A percentile compares a stretch with the other conserved stretches of the same genome.
phyloP scores from a whole-genome alignment of 169 alveolate species.

The Cyclospora cayetanensis region DNA sequence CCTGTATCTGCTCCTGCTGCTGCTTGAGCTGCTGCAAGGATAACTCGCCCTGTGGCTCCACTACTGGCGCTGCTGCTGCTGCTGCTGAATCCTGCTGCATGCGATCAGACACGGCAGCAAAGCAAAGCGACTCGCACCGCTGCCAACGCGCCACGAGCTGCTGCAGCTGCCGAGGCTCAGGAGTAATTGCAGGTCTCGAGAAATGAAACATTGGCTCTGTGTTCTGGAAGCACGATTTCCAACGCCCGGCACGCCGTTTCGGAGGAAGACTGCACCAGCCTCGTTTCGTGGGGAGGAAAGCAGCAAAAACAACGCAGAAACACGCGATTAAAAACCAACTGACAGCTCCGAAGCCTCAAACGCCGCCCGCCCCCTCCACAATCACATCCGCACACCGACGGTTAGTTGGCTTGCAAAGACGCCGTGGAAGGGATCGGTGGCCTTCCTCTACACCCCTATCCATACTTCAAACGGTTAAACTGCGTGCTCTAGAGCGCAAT shows the following conservation, averaged over 20 bases:
- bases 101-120: not conserved
- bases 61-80: not conserved
- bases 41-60: not conserved
- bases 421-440: too few species aligned
- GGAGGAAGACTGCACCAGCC: not conserved
- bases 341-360: too few species aligned
- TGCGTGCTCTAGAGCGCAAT: too few species aligned
- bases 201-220: not conserved
- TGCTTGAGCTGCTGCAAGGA: not conserved
- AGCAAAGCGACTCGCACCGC: not conserved
- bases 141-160: not conserved
- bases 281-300: not conserved
- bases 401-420: too few species aligned
- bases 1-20: not conserved
- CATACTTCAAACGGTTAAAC: too few species aligned
- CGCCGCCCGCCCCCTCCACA: too few species aligned
- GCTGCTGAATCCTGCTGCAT: not conserved
- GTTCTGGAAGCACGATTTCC: not conserved
- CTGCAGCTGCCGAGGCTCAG: conserved; percentile 31
- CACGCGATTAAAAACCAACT: too few species aligned
- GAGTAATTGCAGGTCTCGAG: not conserved
- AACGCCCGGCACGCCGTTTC: not conserved
- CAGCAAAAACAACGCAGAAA: too few species aligned
- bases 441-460: too few species aligned
- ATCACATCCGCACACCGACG: too few species aligned